Evolutionary conservation across 164 flowering plant species (phyloP).

Genomic region (Buxus sempervirens): DNA sequence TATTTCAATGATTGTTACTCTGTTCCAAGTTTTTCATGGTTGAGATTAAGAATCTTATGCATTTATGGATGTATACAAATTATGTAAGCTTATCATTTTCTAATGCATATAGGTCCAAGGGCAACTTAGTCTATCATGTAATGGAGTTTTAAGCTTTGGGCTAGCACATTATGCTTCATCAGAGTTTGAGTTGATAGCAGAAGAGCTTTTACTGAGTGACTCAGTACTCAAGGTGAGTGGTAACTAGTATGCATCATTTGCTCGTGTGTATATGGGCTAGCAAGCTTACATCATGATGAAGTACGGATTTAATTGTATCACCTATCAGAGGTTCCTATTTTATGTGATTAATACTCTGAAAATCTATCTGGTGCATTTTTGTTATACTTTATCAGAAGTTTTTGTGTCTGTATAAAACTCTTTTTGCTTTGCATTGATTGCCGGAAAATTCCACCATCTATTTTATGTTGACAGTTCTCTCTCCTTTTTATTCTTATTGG

Average conservation of each 20-base stretch:
- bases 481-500: too few species aligned
- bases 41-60: too few species aligned
- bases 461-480: too few species aligned
- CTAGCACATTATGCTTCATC: conserved; percentile 68
- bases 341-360: background rate
- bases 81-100: background rate
- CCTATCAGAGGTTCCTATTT: background rate
- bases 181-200: conserved; percentile 92
- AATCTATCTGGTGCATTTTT: background rate
- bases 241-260: conserved; percentile 15
- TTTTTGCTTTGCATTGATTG: too few species aligned
- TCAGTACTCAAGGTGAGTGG: conserved; percentile 64
- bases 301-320: background rate
- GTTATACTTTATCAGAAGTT: background rate
- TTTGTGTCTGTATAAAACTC: background rate
- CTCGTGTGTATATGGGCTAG: background rate
- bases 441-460: background rate
- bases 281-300: background rate
- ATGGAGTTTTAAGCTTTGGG: conserved; percentile 77
- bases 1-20: background rate
- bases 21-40: background rate
- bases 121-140: conserved; percentile 62
- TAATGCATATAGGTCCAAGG: conserved; percentile 64
- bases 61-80: too few species aligned
- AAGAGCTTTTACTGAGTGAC: conserved; percentile 95